Base-by-base conservation (phyloP, 495 filamentous ascomycete species). In the Podospora pseudoanserina region DNA sequence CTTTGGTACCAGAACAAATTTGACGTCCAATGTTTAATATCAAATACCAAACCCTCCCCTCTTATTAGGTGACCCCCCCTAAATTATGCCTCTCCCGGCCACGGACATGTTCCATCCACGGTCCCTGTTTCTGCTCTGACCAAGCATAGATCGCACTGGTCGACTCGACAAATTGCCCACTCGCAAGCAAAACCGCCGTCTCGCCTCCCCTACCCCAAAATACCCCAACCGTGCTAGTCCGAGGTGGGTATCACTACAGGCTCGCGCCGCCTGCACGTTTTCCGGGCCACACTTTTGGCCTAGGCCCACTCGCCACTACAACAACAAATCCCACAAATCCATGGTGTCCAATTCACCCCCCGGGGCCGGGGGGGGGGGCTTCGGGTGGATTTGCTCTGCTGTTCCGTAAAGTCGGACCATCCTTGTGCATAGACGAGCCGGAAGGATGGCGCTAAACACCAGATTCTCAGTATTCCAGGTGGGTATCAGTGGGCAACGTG, bases 191-290 rank as follows among this genome's bases (percentile, higher is more conserved):
- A 58, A 58, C 55, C n/a, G n/a, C 18, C 30, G 30, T 58, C 55
- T 58, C n/a, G 55, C 55, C 55, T 26, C 55, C 55, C 23, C 4
- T 5, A 58, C 55, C 55, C 55, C 55, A 19, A 20, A 19, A 20
- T 15, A 15, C 55, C 55, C 55, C 55, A 23, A 23, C n/a, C 55
- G 55, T 58, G 23, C 3, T 63, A 30, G n/a, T 6, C 57, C 63
- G 3, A 18, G 27, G 26, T 39, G 56, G 61, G 60, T 57, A 55
- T 60, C 59, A 64, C 44, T 64, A 64, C 60, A 67, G 34, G 39
- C 39, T 70, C 61, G 68, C 68, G 60, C 62, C 65, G 56, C 9
- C 65, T 66, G 67, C 67, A 69, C 67, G 67, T 69, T 69, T 63
- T 65, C 23, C 61, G 61, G 61, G 68, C 67, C 28, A 54, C 61